These are phyloP conservation scores for Backusella australiensis DNA, from an alignment of 192 early-diverging fungal genomes.

Conservation along the genomic window DNA sequence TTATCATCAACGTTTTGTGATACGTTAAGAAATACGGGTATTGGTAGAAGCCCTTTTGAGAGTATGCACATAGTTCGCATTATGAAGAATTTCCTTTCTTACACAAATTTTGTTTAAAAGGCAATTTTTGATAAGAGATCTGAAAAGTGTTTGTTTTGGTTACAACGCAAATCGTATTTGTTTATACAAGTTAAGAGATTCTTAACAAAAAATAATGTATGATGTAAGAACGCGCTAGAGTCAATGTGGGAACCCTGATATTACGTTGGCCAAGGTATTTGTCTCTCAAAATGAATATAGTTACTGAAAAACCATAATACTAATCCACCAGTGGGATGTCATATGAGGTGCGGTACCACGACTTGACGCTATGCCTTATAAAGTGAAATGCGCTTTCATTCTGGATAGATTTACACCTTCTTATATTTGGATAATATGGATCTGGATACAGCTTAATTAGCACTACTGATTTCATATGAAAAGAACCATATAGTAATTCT, in stretches of 20 bases:
- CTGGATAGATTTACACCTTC: not conserved
- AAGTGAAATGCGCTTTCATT: not conserved
- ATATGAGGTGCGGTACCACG: not conserved
- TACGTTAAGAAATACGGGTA: too few species aligned
- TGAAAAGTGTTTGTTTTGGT: not conserved
- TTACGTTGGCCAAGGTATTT: too few species aligned
- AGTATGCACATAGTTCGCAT: not conserved
- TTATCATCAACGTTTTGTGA: too few species aligned
- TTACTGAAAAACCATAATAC: not conserved
- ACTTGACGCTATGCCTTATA: not conserved
- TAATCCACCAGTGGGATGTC: not conserved
- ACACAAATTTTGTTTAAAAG: not conserved
- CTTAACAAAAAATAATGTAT: not conserved
- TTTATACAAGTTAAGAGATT: not conserved
- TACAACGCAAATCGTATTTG: too few species aligned
- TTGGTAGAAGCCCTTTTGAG: not conserved
- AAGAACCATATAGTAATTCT: not conserved
- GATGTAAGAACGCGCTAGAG: not conserved
- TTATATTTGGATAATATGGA: not conserved
- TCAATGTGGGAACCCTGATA: too few species aligned
- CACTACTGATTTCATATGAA: not conserved
- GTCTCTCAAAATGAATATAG: not conserved
- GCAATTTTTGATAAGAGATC: not conserved
- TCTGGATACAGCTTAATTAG: not conserved
- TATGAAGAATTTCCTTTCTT: not conserved